These are phyloP conservation scores for Borealophlyctis nickersoniae DNA, from an alignment of 192 early-diverging fungal species.

Conservation along the genomic window DNA sequence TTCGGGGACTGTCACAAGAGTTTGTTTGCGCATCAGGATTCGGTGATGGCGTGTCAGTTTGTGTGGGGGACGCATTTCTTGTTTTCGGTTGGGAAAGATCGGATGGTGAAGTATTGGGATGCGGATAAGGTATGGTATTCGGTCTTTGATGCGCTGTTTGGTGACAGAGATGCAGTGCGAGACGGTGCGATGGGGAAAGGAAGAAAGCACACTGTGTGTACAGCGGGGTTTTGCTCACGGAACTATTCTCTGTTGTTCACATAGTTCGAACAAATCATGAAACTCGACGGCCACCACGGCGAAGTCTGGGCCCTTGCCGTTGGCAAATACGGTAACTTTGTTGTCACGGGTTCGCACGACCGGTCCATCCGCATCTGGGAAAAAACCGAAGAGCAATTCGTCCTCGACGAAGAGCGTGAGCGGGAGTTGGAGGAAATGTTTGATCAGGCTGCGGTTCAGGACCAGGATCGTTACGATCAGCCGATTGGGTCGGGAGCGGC, in stretches of 20 bases:
- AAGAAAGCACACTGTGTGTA: no score
- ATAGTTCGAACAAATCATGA: slow-evolving; percentile 94
- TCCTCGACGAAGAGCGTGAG: slow-evolving; percentile 94
- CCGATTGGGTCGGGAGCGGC: slow-evolving; percentile 46
- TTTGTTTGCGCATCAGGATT: slow-evolving; percentile 89
- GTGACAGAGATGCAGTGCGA: no score
- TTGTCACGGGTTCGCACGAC: slow-evolving; percentile 89
- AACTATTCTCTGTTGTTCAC: no score
- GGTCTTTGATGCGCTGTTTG: no score
- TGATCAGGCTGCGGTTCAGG: slow-evolving; percentile 63
- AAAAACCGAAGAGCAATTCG: slow-evolving; percentile 90
- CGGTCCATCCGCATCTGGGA: slow-evolving; percentile 94
- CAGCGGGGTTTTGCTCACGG: no score
- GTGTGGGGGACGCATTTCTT: slow-evolving; percentile 95
- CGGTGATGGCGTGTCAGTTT: slow-evolving; percentile 83
- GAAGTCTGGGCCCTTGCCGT: slow-evolving; percentile 94
- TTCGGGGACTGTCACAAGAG: slow-evolving; percentile 99
- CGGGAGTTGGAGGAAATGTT: slow-evolving; percentile 88
- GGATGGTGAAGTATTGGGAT: slow-evolving; percentile 92
- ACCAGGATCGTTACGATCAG: slow-evolving; percentile 32
- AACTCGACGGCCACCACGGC: slow-evolving; percentile 86
- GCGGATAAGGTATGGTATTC: no score
- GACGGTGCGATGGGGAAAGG: no score
- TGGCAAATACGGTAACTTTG: slow-evolving; percentile 81
- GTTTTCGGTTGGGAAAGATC: slow-evolving; percentile 89